Evolutionary conservation across 495 filamentous ascomycete genomes (phyloP), one percentile per base, ranked within the genome.

Genomic region (Pyrenula massariospora): DNA sequence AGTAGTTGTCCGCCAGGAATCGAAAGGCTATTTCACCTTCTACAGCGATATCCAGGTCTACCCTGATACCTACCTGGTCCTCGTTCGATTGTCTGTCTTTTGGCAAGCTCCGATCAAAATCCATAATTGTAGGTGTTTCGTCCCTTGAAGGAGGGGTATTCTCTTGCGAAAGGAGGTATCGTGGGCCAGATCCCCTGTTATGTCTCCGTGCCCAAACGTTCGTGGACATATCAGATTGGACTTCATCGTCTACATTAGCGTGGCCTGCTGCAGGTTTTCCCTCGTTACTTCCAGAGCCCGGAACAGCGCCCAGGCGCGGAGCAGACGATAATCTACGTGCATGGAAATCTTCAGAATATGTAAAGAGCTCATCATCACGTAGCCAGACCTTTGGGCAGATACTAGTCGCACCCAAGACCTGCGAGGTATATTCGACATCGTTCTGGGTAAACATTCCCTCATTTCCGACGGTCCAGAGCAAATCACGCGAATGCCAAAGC

Each of bases 391-490:
- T 67, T 3, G 74, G 68, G 56, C 74, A 75, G 50, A 68, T 71
- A 25, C 71, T 71, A 24, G 72, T 68, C 53, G 67, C 70, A 57
- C 90, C 87, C 53, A 91, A 79, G n/a, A 88, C 81, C 63, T 89
- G 85, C 20, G 85, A 81, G 8, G 87, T 82, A 72, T 86, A 93
- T 22, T 87, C 82, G 36, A 96, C 76, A 67, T 98, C 92, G 52
- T 87, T 89, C 67, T 98, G 93, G 20, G 84, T 83, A 63, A 98
- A 95, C 3, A 81, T 75, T 21, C 89, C 88, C 47, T 89, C 86
- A 36, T 84, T 84, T 3, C 90, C 90, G 48, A 88, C 91, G 19
- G 88, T 91, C 92, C 93, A 98, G 24, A 98, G 71, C 2, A 95
- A 75, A 63, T 96, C 88, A 63, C 91, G 85, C 48, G 89, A 87